Evolutionary conservation across 441 rosid genomes (phyloP).

Genomic region (Flueggea neowawraea): DNA sequence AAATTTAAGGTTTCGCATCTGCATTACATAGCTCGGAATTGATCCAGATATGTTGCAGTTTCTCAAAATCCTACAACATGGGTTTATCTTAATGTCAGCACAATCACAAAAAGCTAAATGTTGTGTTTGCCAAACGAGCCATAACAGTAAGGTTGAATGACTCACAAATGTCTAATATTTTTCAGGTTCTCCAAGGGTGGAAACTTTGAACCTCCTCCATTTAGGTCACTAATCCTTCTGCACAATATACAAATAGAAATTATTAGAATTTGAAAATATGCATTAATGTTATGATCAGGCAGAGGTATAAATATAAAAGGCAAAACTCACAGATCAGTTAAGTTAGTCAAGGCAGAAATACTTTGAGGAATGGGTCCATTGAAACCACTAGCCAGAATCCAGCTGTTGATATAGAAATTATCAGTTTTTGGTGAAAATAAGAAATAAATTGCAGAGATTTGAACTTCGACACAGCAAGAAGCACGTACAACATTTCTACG

Average conservation of each 20-base stretch:
- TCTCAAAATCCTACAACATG: conserved; percentile 34
- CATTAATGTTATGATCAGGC: background rate
- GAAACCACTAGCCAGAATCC: conserved; percentile 42
- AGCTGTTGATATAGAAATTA: conserved; percentile 19
- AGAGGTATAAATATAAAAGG: background rate
- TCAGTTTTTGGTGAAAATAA: background rate
- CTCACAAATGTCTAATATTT: conserved; percentile 24
- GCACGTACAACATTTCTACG: conserved; percentile 23
- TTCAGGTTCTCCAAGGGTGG: conserved; percentile 25
- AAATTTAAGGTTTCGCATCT: conserved; percentile 12
- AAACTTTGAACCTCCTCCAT: conserved; percentile 26
- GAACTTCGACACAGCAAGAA: no score
- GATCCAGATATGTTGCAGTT: conserved; percentile 42
- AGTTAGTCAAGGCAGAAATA: conserved; percentile 23
- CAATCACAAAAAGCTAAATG: no score
- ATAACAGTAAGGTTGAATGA: background rate
- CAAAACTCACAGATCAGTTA: conserved; percentile 35
- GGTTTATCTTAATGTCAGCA: background rate
- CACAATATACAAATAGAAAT: background rate
- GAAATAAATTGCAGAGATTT: background rate
- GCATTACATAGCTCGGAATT: conserved; percentile 17
- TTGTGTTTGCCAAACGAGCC: no score
- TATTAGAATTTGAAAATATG: background rate
- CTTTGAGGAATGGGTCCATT: conserved; percentile 42
- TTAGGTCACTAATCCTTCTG: conserved; percentile 40